Conservation (phyloP, 1,139 yeast species). For the Tardiomyces digboiensis region DNA sequence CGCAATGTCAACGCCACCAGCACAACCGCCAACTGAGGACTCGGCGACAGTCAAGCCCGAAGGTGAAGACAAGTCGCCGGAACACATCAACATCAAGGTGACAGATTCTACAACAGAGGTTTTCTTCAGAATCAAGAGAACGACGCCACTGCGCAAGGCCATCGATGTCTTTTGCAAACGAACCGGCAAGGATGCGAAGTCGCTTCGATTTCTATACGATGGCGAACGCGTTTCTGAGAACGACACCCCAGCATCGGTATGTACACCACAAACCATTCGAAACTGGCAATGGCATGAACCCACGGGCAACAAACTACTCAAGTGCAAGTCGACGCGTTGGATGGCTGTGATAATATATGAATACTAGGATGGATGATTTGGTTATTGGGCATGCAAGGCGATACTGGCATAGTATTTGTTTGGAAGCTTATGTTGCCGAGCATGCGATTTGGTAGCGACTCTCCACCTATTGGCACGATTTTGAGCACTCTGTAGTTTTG, state of each 20-base stretch:
- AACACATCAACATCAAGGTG: slow-evolving; percentile 85
- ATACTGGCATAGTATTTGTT: too few relatives aligned
- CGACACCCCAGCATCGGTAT: slow-evolving; percentile 75
- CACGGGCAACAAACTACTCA: too few relatives aligned
- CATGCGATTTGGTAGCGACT: too few relatives aligned
- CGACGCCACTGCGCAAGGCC: slow-evolving; percentile 87
- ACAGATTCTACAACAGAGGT: slow-evolving; percentile 92
- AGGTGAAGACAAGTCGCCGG: slow-evolving; percentile 18
- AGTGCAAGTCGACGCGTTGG: too few relatives aligned
- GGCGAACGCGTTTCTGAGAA: slow-evolving; percentile 86
- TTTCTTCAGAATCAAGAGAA: slow-evolving; percentile 88
- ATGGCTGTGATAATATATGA: too few relatives aligned
- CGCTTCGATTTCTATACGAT: slow-evolving; percentile 83
- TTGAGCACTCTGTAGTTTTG: too few relatives aligned
- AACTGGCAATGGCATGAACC: too few relatives aligned
- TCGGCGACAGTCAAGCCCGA: slow-evolving; percentile 27
- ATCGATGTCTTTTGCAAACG: slow-evolving; percentile 99
- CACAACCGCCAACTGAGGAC: slow-evolving; percentile 16
- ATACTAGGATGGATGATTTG: too few relatives aligned
- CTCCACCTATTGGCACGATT: too few relatives aligned
- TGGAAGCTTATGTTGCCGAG: too few relatives aligned
- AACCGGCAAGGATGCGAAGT: slow-evolving; percentile 80
- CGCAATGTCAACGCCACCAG: not conserved
- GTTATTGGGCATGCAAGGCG: too few relatives aligned
- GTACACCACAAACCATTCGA: too few relatives aligned